Conservation (phyloP, 2,329 filamentous ascomycete genomes). For the Xylariaceae sp. region DNA sequence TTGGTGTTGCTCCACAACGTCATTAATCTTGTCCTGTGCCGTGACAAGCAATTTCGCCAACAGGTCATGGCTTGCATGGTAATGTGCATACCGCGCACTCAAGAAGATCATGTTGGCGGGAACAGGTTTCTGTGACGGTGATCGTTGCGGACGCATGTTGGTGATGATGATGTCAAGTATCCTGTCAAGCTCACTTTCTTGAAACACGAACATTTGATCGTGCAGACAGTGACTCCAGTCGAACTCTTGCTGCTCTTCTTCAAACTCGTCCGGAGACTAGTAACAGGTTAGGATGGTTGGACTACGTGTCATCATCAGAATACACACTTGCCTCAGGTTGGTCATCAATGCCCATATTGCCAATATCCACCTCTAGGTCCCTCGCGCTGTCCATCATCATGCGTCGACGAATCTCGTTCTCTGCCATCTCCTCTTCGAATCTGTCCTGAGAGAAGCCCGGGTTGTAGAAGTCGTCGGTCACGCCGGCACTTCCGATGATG, state of each 20-base stretch:
- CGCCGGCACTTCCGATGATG: slow-evolving; percentile 74
- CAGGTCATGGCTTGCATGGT: slow-evolving; percentile 85
- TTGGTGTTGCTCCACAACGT: slow-evolving; percentile 90
- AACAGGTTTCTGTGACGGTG: slow-evolving; percentile 94
- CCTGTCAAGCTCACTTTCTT: slow-evolving; percentile 85
- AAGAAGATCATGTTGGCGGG: slow-evolving; percentile 97
- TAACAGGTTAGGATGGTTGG: slow-evolving; percentile 24
- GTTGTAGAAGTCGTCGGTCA: slow-evolving; percentile 89
- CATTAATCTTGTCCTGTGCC: slow-evolving; percentile 95
- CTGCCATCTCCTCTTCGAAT: slow-evolving; percentile 96
- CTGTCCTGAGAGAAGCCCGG: slow-evolving; percentile 87
- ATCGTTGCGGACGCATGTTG: slow-evolving; percentile 94
- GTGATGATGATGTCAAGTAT: slow-evolving; percentile 96
- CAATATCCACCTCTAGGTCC: slow-evolving; percentile 92
- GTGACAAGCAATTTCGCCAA: slow-evolving; percentile 76
- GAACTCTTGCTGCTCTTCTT: slow-evolving; percentile 90
- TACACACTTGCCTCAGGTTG: slow-evolving; percentile 71
- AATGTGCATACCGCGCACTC: slow-evolving; percentile 92
- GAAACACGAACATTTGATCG: slow-evolving; percentile 99
- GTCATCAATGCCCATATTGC: slow-evolving; percentile 93
- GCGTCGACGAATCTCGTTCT: slow-evolving; percentile 88
- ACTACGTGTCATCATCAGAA: slow-evolving; percentile 6
- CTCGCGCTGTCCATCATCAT: slow-evolving; percentile 99
- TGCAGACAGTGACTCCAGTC: slow-evolving; percentile 92
- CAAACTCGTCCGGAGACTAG: slow-evolving; percentile 71